Evolutionary conservation across 305 asterid species (phyloP).

Genomic region (Nicotiana rustica): DNA sequence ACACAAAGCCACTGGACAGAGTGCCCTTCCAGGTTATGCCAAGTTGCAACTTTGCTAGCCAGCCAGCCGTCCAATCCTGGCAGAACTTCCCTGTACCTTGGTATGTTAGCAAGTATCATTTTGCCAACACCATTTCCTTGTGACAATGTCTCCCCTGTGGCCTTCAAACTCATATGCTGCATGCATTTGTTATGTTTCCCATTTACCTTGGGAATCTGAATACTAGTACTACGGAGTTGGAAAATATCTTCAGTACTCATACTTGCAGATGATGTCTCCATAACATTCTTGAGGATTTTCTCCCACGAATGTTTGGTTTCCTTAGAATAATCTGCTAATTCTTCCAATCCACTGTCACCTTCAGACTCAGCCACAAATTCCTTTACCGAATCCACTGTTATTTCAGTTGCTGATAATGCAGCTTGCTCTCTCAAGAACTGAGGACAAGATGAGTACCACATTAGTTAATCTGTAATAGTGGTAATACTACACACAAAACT

Average conservation of each 20-base stretch:
- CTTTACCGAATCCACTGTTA: constrained; percentile 78
- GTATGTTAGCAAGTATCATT: constrained; percentile 76
- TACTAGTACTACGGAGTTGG: constrained; percentile 53
- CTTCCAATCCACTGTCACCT: constrained; percentile 64
- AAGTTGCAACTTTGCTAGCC: constrained; percentile 69
- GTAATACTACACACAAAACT: neutral
- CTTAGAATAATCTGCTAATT: constrained; percentile 53
- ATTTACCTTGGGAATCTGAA: constrained; percentile 64
- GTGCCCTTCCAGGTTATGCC: constrained; percentile 84
- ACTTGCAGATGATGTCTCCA: constrained; percentile 62
- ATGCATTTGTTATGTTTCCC: constrained; percentile 83
- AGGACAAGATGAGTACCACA: constrained; percentile 36
- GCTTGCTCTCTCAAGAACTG: constrained; percentile 97
- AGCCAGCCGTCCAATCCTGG: constrained; percentile 88
- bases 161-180: constrained; percentile 74
- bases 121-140: constrained; percentile 85
- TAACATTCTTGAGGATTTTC: constrained; percentile 62
- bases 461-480: constrained; percentile 34
- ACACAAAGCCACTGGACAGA: constrained; percentile 89
- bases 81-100: constrained; percentile 70
- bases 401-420: constrained; percentile 78
- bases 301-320: constrained; percentile 72
- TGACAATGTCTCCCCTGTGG: constrained; percentile 67
- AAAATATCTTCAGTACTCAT: constrained; percentile 54
- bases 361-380: constrained; percentile 73